phyloP scores from a whole-genome alignment of 805 yeast species.

The Cyberlindnera lachancei region DNA sequence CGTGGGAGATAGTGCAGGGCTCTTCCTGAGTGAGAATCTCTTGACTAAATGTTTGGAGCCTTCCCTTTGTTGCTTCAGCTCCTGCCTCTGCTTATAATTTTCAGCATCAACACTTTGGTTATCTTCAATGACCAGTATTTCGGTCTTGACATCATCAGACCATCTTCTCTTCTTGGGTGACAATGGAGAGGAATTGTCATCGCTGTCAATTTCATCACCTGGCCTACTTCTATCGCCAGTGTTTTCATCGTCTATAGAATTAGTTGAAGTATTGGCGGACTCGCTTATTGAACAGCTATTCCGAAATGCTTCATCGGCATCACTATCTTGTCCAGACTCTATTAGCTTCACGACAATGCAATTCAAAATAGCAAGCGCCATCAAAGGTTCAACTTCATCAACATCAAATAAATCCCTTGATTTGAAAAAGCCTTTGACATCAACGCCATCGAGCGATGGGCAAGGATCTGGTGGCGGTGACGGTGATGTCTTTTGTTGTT shows the following conservation, averaged over 20 bases:
- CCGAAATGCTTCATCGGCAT: too few species aligned
- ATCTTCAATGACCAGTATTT: neutral
- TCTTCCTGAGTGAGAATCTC: conserved; percentile 17
- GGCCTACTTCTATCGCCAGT: conserved; percentile 2
- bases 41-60: conserved; percentile 11
- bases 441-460: conserved; percentile 7
- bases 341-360: conserved; percentile 2
- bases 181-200: too few species aligned
- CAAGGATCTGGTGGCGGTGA: conserved; percentile 8
- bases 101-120: neutral
- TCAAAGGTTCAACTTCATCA: conserved; percentile 3
- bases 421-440: conserved; percentile 5
- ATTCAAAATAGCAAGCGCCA: conserved; percentile 7
- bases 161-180: conserved; percentile 16
- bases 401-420: neutral
- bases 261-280: too few species aligned
- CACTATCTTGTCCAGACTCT: neutral
- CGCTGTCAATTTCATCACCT: conserved; percentile 3
- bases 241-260: neutral
- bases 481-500: neutral
- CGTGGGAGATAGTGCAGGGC: conserved; percentile 19
- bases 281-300: too few species aligned
- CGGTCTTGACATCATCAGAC: conserved; percentile 3
- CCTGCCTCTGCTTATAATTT: too few species aligned
- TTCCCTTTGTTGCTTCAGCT: too few species aligned